Percentiles rank a stretch among this genome's conserved stretches.
Evolutionary conservation across 2,329 filamentous ascomycete genomes (phyloP).

Genomic region (Chrysosporium queenslandicum): DNA sequence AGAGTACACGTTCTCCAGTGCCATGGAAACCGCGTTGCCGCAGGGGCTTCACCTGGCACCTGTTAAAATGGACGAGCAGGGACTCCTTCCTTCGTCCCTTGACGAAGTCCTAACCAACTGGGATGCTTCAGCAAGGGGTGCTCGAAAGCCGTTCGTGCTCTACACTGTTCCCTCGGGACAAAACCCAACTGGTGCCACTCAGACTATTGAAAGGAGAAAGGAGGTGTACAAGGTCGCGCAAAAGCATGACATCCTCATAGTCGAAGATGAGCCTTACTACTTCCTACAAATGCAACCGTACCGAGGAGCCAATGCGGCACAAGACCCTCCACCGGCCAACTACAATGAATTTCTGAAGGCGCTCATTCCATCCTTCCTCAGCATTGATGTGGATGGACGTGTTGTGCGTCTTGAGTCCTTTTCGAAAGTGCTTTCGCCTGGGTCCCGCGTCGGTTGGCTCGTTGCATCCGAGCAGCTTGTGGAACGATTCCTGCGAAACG

Average conservation of each 20-base stretch:
- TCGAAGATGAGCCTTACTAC: conserved; percentile 93
- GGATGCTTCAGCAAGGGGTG: conserved; percentile 48
- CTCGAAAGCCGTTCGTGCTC: conserved; percentile 55
- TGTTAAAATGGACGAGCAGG: conserved; percentile 56
- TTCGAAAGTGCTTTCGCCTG: conserved; percentile 80
- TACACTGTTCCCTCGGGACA: conserved; percentile 74
- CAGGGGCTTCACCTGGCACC: conserved; percentile 52
- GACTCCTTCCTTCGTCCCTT: conserved; percentile 52
- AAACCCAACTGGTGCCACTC: conserved; percentile 83
- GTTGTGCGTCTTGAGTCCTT: conserved; percentile 89
- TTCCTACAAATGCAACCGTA: conserved; percentile 79
- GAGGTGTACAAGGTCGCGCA: conserved; percentile 68
- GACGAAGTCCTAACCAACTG: conserved; percentile 56
- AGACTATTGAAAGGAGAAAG: conserved; percentile 54
- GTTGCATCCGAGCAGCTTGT: conserved; percentile 77
- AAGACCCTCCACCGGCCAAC: conserved; percentile 47
- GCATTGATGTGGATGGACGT: conserved; percentile 74
- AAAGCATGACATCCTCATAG: conserved; percentile 75
- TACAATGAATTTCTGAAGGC: conserved; percentile 64
- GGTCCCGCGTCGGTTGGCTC: conserved; percentile 76
- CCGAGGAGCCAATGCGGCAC: conserved; percentile 43
- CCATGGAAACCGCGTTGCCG: conserved; percentile 55
- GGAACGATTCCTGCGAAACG: conserved; percentile 70
- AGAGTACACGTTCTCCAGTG: conserved; percentile 80
- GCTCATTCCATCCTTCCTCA: conserved; percentile 65